A percentile compares a stretch with the other conserved stretches of the same genome.
Conservation (phyloP, 2,329 filamentous ascomycete genomes). For the Exserohilum turcica region DNA sequence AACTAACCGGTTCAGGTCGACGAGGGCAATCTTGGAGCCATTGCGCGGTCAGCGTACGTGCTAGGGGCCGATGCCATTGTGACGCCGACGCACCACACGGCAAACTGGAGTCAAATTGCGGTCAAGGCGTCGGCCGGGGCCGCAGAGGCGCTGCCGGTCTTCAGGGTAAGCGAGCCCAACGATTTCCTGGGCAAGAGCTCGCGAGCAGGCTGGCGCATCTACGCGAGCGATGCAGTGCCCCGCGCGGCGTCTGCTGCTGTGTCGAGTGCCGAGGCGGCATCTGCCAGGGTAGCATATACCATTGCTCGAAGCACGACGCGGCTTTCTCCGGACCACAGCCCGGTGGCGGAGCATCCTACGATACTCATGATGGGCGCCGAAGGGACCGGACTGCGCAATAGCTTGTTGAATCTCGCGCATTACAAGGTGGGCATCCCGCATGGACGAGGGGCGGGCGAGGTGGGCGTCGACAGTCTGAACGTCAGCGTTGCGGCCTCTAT, state of each 20-base stretch:
- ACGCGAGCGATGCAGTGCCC: constrained; percentile 65
- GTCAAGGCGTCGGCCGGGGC: constrained; percentile 90
- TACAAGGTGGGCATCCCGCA: constrained; percentile 66
- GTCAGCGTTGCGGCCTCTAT: constrained; percentile 87
- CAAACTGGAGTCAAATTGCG: constrained; percentile 74
- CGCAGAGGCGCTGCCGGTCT: constrained; percentile 76
- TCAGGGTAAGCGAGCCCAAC: constrained; percentile 69
- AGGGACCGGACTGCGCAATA: constrained; percentile 33
- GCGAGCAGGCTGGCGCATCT: constrained; percentile 79
- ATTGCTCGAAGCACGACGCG: constrained; percentile 27
- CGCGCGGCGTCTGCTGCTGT: not conserved
- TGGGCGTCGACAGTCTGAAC: constrained; percentile 85
- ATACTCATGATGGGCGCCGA: constrained; percentile 70
- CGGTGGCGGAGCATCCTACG: constrained; percentile 61
- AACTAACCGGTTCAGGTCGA: constrained; percentile 61
- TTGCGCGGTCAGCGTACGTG: constrained; percentile 86
- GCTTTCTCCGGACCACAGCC: constrained; percentile 29
- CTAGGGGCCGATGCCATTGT: constrained; percentile 86
- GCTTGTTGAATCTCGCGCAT: constrained; percentile 63
- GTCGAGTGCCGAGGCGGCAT: constrained; percentile 25
- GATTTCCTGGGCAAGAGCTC: constrained; percentile 73
- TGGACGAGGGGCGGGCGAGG: constrained; percentile 52
- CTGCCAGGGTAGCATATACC: constrained; percentile 31
- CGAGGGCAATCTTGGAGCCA: constrained; percentile 86
- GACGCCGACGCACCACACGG: constrained; percentile 72